Conservation (phyloP, 2,329 filamentous ascomycete genomes). For the Macrophomina phaseolina region DNA sequence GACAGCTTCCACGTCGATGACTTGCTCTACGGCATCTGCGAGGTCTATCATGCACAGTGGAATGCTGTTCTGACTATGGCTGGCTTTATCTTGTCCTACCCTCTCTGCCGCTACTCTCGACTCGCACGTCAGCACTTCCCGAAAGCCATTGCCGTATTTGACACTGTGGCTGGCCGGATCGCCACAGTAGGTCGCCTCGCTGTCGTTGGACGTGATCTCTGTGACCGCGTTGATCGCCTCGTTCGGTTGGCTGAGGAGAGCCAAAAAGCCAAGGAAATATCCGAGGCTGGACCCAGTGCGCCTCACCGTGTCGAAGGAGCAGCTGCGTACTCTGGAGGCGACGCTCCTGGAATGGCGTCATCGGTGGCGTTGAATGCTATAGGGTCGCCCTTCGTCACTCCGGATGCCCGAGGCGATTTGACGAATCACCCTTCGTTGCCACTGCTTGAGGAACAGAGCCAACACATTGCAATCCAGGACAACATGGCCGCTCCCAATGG, state of each 20-base stretch:
- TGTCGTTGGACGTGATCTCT: neutral
- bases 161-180: neutral
- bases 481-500: neutral
- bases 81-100: neutral
- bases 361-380: too few species aligned
- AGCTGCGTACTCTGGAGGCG: too few species aligned
- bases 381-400: too few species aligned
- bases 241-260: neutral
- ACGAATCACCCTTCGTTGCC: too few species aligned
- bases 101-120: neutral
- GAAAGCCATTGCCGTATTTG: neutral
- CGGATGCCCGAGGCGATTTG: too few species aligned
- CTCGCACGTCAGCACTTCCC: neutral
- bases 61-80: neutral
- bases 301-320: too few species aligned
- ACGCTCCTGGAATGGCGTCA: too few species aligned
- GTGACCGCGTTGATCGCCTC: neutral
- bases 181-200: neutral
- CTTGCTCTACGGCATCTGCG: neutral
- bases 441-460: too few species aligned
- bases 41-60: neutral
- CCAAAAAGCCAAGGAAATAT: too few species aligned
- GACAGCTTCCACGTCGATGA: neutral
- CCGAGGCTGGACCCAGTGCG: too few species aligned
- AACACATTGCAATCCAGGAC: neutral